Evolutionary conservation across 371 early-diverging fungal species (phyloP), one percentile per base, ranked within the genome.

Genomic region (Apophysomyces elegans): DNA sequence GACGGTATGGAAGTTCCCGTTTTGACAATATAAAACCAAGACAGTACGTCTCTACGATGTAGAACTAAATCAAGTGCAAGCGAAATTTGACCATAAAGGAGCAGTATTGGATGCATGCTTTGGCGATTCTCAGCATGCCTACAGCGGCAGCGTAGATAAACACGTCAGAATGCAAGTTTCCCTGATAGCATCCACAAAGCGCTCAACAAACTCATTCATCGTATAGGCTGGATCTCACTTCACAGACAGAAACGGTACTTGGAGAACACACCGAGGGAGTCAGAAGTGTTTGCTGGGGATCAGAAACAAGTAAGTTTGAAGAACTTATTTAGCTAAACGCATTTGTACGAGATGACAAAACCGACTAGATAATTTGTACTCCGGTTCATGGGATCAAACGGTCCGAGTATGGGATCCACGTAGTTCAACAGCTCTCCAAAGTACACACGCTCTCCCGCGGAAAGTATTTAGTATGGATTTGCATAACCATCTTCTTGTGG

Each of bases 321-420:
- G 2, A 26, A 54, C 14, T 35, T 41, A 56, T 37, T 6, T 35
- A 7, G 13, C 1, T 47, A 37, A 47, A 45, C 54, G 21, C 12
- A 43, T 58, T 26, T 61, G n/a, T 38, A 16, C n/a, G 3, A 37
- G 45, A 54, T 18, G 18, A 13, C 54, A 12, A 44, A 59, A 45
- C 46, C 46, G 43, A 62, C 0, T 72, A 90, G 91, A 84, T 12
- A 70, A 81, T 37, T 65, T 94, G 26, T 79, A 91, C 35, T 87
- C 93, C 8, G 98, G 96, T 58, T 87, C 92, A 39, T 98, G 98
- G 98, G 98, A 98, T 74, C 88, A 88, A 63, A 85, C 91, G 6
- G 72, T 96, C 37, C 79, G 90, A 7, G 74, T 89, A 5, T 97
- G 94, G 94, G 95, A 97, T 72, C 80, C 88, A 14, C 85, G 90